Conservation (phyloP, 2,329 filamentous ascomycete species). For the Beauveria varroae region DNA sequence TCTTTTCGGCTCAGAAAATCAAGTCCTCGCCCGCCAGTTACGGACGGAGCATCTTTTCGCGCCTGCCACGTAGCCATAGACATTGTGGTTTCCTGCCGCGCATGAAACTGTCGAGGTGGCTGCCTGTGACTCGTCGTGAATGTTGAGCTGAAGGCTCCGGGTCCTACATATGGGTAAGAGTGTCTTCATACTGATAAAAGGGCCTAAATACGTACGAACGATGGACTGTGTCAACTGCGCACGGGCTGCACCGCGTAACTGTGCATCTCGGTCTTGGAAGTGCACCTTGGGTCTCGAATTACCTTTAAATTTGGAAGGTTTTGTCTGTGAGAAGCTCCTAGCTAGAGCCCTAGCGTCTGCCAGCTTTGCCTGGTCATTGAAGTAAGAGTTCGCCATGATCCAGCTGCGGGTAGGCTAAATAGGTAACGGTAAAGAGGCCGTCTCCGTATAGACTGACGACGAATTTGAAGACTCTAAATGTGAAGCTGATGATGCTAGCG, state of each 20-base stretch:
- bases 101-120: background rate
- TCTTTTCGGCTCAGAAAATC: constrained; percentile 7
- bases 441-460: background rate
- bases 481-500: background rate
- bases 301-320: background rate
- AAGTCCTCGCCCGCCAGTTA: constrained; percentile 1
- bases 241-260: background rate
- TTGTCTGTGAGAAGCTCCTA: constrained; percentile 9
- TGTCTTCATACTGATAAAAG: too few relatives aligned
- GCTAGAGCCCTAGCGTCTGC: constrained; percentile 8
- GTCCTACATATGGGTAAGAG: background rate
- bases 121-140: background rate
- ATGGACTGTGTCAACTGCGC: background rate
- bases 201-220: background rate
- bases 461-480: background rate
- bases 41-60: background rate
- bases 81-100: background rate
- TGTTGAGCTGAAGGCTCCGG: background rate
- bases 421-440: too few relatives aligned
- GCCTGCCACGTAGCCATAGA: background rate
- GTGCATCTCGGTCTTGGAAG: background rate
- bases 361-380: constrained; percentile 1
- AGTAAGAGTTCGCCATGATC: background rate
- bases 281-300: background rate
- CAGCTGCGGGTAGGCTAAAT: too few relatives aligned